These are phyloP conservation scores for Aspergillus glaucus DNA, from an alignment of 2,329 filamentous ascomycete genomes.

Conservation along the genomic window DNA sequence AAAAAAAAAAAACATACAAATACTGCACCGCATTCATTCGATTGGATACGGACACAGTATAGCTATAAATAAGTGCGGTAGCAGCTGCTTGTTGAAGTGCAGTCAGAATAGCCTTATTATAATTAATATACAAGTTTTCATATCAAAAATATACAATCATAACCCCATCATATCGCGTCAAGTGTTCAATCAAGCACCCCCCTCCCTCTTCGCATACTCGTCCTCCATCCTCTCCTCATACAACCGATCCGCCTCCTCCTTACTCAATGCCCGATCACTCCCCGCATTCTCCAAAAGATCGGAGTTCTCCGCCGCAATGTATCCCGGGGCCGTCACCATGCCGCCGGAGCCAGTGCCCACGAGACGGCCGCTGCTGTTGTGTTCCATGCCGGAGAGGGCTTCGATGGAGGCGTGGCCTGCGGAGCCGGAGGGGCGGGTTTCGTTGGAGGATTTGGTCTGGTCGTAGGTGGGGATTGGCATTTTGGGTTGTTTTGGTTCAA, in stretches of 20 bases:
- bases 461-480: background rate
- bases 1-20: too few species aligned
- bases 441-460: background rate
- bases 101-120: background rate
- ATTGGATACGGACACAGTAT: too few species aligned
- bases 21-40: too few species aligned
- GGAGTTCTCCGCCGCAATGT: constrained; percentile 6
- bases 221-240: constrained; percentile 44
- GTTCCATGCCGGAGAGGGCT: constrained; percentile 6
- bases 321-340: constrained; percentile 13
- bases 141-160: too few species aligned
- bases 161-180: background rate
- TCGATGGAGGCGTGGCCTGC: constrained; percentile 13
- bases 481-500: background rate
- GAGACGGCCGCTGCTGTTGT: constrained; percentile 8
- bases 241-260: constrained; percentile 37
- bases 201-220: constrained; percentile 42
- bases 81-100: too few species aligned
- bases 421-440: constrained; percentile 9
- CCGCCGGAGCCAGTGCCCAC: constrained; percentile 12
- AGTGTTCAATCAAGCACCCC: constrained; percentile 29
- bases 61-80: too few species aligned
- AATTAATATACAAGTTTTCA: background rate
- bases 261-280: constrained; percentile 25
- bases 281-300: constrained; percentile 11